Percentiles rank a stretch among this genome's conserved stretches.
Conservation (phyloP, 306 rosid genomes). For the Casuarina cunninghamiana region DNA sequence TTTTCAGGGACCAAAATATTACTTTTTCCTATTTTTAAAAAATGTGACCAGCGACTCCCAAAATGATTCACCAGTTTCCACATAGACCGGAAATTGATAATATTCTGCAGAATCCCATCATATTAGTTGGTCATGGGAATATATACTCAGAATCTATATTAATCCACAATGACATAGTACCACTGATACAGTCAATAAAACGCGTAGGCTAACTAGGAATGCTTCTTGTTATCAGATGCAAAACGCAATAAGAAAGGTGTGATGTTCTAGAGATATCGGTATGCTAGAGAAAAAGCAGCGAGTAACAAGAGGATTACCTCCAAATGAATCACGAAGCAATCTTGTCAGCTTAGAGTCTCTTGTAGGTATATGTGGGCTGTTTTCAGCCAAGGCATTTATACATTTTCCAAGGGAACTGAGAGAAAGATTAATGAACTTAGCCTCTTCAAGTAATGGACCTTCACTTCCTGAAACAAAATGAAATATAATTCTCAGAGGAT, state of each 20-base stretch:
- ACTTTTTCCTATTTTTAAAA: background rate
- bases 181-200: background rate
- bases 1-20: background rate
- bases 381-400: conserved; percentile 79
- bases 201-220: background rate
- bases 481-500: conserved; percentile 1
- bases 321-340: conserved; percentile 78
- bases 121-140: conserved; percentile 2
- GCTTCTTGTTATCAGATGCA: background rate
- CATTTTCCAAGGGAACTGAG: conserved; percentile 79
- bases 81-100: background rate
- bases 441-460: conserved; percentile 72
- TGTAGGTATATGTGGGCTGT: conserved; percentile 61
- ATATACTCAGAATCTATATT: background rate
- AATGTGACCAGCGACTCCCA: background rate
- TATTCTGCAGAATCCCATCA: background rate
- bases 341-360: conserved; percentile 82
- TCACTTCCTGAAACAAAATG: conserved; percentile 57
- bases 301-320: conserved; percentile 45
- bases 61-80: background rate
- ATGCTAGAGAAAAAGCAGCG: conserved; percentile 14
- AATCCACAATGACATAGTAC: background rate
- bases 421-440: conserved; percentile 70
- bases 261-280: background rate
- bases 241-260: background rate